phyloP scores from a whole-genome alignment of 371 early-diverging fungal species.

The Synchytrium microbalum region DNA sequence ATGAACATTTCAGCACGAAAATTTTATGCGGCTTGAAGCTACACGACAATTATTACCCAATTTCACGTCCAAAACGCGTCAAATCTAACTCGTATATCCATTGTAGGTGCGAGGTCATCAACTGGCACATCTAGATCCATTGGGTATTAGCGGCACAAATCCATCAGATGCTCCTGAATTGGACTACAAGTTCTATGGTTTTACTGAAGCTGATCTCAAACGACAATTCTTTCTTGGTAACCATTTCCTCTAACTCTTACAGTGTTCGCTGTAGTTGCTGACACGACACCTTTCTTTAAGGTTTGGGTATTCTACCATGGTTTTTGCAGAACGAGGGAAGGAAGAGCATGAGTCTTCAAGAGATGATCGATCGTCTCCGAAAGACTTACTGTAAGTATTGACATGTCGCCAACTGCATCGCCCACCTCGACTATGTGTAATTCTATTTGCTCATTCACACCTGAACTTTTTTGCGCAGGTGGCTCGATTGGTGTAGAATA shows the following conservation, averaged over 20 bases:
- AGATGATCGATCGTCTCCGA: slow-evolving; percentile 75
- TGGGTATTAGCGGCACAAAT: slow-evolving; percentile 62
- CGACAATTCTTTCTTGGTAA: slow-evolving; percentile 73
- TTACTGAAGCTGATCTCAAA: slow-evolving; percentile 85
- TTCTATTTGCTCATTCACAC: slow-evolving; percentile 3
- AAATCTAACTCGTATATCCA: background rate
- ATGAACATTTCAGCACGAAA: background rate
- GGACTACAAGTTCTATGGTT: slow-evolving; percentile 81
- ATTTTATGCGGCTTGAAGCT: slow-evolving; percentile 4
- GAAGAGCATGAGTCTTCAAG: slow-evolving; percentile 68
- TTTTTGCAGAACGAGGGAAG: slow-evolving; percentile 56
- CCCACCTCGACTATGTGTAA: slow-evolving; percentile 3
- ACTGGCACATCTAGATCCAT: slow-evolving; percentile 86
- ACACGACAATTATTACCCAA: background rate
- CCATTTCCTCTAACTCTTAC: slow-evolving; percentile 5
- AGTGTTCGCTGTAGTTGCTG: background rate
- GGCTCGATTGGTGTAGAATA: slow-evolving; percentile 82
- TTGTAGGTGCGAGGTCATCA: slow-evolving; percentile 77
- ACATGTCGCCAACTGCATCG: slow-evolving; percentile 6
- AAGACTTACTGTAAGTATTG: slow-evolving; percentile 71
- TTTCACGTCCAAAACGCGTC: background rate
- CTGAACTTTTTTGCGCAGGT: slow-evolving; percentile 30
- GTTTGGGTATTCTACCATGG: slow-evolving; percentile 90
- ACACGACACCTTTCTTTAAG: slow-evolving; percentile 11
- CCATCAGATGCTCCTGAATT: slow-evolving; percentile 71